These are phyloP conservation scores for Prosopis cineraria DNA, from an alignment of 306 rosid species.

Conservation along the genomic window DNA sequence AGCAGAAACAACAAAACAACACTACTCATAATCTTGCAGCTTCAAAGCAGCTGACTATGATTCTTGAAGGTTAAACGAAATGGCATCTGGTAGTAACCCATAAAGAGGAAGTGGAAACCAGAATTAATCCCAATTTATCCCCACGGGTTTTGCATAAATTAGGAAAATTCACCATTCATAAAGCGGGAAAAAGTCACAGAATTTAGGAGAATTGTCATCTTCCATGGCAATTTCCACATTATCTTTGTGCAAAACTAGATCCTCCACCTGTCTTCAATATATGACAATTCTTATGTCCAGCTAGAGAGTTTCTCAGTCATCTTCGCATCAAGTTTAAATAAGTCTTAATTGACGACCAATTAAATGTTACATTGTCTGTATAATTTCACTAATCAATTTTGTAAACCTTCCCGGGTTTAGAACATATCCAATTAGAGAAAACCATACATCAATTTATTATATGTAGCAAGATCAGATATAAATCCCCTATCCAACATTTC, in stretches of 20 bases:
- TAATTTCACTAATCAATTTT: slow-evolving; percentile 30
- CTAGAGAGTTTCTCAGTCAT: slow-evolving; percentile 9
- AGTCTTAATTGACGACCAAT: slow-evolving; percentile 2
- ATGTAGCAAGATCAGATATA: slow-evolving; percentile 69
- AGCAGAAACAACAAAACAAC: not conserved
- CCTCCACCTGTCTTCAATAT: slow-evolving; percentile 1
- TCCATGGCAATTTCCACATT: slow-evolving; percentile 19
- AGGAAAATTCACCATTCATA: too few relatives aligned
- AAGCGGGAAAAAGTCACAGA: too few relatives aligned
- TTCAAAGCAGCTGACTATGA: not conserved
- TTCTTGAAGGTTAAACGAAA: not conserved
- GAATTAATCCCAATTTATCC: slow-evolving; percentile 4
- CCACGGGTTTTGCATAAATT: not conserved
- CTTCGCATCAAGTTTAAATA: not conserved
- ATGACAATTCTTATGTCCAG: not conserved
- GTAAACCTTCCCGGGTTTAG: not conserved
- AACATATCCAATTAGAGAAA: slow-evolving; percentile 39
- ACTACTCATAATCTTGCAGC: not conserved
- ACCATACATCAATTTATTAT: slow-evolving; percentile 63
- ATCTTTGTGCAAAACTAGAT: slow-evolving; percentile 13
- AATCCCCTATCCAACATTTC: slow-evolving; percentile 85
- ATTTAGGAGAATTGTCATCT: slow-evolving; percentile 5
- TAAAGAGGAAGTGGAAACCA: not conserved
- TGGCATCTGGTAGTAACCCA: slow-evolving; percentile 7
- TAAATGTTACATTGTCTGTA: not conserved